phyloP scores from a whole-genome alignment of 192 early-diverging fungal genomes.

The Coemansia sp. region DNA sequence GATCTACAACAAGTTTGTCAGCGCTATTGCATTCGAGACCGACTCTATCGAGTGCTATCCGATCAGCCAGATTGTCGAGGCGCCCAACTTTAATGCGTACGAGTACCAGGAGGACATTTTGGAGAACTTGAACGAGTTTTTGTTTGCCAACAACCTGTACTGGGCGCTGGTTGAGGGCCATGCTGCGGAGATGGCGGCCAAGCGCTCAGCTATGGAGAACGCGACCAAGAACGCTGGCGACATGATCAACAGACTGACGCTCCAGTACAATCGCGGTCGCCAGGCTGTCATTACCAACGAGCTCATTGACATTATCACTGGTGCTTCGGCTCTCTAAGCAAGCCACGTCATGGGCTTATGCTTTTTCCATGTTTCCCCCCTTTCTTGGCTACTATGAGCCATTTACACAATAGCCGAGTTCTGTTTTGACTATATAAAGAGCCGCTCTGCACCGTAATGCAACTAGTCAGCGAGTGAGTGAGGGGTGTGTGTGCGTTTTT shows the following conservation, averaged over 20 bases:
- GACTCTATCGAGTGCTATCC: constrained; percentile 58
- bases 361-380: neutral
- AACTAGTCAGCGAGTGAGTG: neutral
- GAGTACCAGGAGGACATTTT: constrained; percentile 89
- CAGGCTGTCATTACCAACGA: constrained; percentile 99
- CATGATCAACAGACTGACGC: constrained; percentile 94
- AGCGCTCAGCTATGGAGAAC: constrained; percentile 99
- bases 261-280: constrained; percentile 96
- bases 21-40: constrained; percentile 93
- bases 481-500: neutral
- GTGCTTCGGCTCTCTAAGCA: constrained; percentile 86
- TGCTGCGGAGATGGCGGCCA: constrained; percentile 93
- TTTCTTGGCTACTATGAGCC: constrained; percentile 2
- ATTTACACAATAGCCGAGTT: neutral
- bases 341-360: neutral
- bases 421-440: neutral
- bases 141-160: constrained; percentile 91
- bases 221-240: constrained; percentile 99
- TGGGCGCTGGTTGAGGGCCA: constrained; percentile 97
- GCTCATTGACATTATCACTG: constrained; percentile 96
- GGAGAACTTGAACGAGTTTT: constrained; percentile 89
- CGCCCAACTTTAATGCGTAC: constrained; percentile 84
- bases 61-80: constrained; percentile 70
- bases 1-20: constrained; percentile 93
- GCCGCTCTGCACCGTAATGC: neutral